Base-by-base conservation (phyloP, 139 green algal species). In the Eudorina sp. region DNA sequence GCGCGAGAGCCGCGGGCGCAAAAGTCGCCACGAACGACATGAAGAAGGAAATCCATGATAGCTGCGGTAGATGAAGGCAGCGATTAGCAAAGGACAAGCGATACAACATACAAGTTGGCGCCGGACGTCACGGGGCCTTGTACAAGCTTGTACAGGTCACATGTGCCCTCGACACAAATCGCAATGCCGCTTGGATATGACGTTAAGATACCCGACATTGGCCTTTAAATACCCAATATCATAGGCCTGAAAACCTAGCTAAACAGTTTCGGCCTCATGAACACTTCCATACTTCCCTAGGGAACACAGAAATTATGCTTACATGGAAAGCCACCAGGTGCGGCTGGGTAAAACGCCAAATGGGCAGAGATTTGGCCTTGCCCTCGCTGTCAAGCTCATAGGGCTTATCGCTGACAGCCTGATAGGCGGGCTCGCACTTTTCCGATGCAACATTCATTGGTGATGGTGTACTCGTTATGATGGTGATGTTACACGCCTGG, bases 11-110 rank as follows among this genome's bases (percentile, higher is more conserved):
- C 4, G 86, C 95, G 0, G 96, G 94, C 2, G 97, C 96, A 85
- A 99, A 99, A 14, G 96, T 97, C n/a, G 96, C 97, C 18, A 98
- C 81, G 93, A 99, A 99, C 25, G 95, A 95, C 18, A 95, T 87
- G 89, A 98, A 97, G 94, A 99, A 99, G 36, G 90, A 89, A 25
- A 98, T 86, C 97, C 97, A 99, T 0, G 93, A 96, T 0, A 98
- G 83, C 70, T 98, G 96, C 97, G 97, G 18, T 3, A 31, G 62
- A 34, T 2, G 23, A 16, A 25, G 62, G 62, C 16, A 34, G 62
- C 62, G 55, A 34, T 66, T 66, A 66, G 7, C 4, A 66, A 66
- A 11, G 8, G 6, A 34, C 3, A 66, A 66, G 23, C 55, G 55
- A 34, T 7, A 66, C 29, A 66, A 66, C 5, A 11, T 11, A 66